Evolutionary conservation across 2,329 filamentous ascomycete genomes (phyloP).

Genomic region (Stagonosporopsis cucurbitacearum): DNA sequence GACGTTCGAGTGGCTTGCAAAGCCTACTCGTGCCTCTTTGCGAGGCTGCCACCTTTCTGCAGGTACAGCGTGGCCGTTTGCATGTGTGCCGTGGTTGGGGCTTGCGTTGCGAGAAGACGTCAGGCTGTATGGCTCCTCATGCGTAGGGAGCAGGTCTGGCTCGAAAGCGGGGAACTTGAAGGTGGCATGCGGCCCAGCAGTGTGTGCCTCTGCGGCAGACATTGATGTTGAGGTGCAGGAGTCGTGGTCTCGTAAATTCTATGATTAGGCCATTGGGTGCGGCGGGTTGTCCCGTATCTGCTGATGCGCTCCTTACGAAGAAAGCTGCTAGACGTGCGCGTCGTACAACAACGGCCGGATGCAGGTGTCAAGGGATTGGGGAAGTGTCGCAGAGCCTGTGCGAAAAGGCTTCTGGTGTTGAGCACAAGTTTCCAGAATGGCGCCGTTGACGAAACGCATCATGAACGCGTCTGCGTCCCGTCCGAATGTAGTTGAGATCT

Average conservation of each 20-base stretch:
- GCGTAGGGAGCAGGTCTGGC: slow-evolving; percentile 49
- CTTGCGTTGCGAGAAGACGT: slow-evolving; percentile 45
- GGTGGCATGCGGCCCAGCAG: slow-evolving; percentile 43
- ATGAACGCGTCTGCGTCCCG: slow-evolving; percentile 36
- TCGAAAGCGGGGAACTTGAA: slow-evolving; percentile 57
- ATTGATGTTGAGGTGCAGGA: slow-evolving; percentile 32
- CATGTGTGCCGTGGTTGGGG: slow-evolving; percentile 34
- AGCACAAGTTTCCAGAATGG: slow-evolving; percentile 26
- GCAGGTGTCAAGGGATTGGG: not conserved
- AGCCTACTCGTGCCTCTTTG: slow-evolving; percentile 58
- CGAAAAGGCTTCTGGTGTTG: slow-evolving; percentile 19
- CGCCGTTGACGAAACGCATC: slow-evolving; percentile 27
- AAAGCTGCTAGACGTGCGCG: not conserved
- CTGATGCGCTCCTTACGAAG: slow-evolving; percentile 8
- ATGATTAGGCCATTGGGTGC: slow-evolving; percentile 44
- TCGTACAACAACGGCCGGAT: slow-evolving; percentile 6
- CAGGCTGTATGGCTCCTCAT: slow-evolving; percentile 44
- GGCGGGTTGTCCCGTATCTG: slow-evolving; percentile 14
- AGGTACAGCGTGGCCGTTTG: slow-evolving; percentile 39
- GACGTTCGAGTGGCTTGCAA: slow-evolving; percentile 49
- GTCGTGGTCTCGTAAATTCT: slow-evolving; percentile 23
- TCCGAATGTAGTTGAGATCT: slow-evolving; percentile 32
- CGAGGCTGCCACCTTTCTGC: slow-evolving; percentile 68
- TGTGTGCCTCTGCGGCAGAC: slow-evolving; percentile 37
- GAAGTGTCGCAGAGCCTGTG: slow-evolving; percentile 9